Percentiles rank a stretch among this genome's conserved stretches.
phyloP scores from a whole-genome alignment of 345 rosid genomes.

The Limnanthes douglasii region DNA sequence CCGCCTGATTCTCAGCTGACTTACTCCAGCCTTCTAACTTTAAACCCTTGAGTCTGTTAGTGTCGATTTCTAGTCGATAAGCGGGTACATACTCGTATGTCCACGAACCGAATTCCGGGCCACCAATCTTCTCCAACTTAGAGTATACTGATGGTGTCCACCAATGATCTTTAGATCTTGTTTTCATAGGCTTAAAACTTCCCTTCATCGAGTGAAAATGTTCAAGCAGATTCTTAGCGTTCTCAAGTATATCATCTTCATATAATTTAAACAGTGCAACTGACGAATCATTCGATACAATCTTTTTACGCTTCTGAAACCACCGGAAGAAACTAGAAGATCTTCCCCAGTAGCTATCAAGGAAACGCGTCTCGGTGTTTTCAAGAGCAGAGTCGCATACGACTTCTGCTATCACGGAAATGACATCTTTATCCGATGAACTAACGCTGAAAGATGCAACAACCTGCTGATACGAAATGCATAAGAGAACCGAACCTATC shows the following conservation, averaged over 20 bases:
- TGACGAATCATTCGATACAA: conserved; percentile 49
- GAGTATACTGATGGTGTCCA: conserved; percentile 35
- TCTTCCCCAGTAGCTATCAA: conserved; percentile 20
- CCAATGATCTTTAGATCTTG: conserved; percentile 25
- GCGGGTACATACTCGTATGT: conserved; percentile 54
- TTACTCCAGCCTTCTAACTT: conserved; percentile 77
- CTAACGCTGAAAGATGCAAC: conserved; percentile 38
- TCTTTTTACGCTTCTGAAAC: conserved; percentile 25
- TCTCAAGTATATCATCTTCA: conserved; percentile 49
- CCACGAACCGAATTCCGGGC: conserved; percentile 63
- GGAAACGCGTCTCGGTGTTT: conserved; percentile 39
- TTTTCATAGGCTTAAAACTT: conserved; percentile 9
- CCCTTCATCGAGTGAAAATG: conserved; percentile 28
- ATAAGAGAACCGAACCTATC: conserved; percentile 50
- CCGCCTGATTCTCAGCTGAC: conserved; percentile 37
- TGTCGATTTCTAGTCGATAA: conserved; percentile 49
- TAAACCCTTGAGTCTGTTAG: conserved; percentile 26
- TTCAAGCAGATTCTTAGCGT: conserved; percentile 37
- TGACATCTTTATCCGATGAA: conserved; percentile 42
- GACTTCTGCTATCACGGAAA: conserved; percentile 68
- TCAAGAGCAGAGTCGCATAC: conserved; percentile 47
- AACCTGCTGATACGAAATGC: conserved; percentile 60
- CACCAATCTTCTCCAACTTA: conserved; percentile 58
- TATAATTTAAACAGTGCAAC: conserved; percentile 32
- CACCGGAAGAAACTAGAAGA: conserved; percentile 20